Conservation (phyloP, 2,329 filamentous ascomycete species). For the Dryadomyces quercivorus region DNA sequence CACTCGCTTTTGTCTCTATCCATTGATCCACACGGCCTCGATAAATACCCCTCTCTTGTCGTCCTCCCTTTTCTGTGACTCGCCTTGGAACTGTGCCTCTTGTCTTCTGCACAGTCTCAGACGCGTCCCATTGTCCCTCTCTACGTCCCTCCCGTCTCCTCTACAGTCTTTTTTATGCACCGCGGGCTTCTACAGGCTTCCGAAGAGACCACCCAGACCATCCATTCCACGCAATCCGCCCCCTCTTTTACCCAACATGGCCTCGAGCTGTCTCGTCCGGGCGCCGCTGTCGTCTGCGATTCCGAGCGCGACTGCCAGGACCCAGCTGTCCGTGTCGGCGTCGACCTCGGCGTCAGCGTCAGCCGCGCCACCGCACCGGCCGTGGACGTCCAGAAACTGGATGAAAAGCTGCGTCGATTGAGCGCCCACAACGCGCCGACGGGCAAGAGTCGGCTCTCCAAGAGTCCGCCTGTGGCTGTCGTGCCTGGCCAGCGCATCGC, state of each 20-base stretch:
- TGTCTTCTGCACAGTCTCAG: slow-evolving; percentile 36
- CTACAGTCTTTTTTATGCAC: slow-evolving; percentile 47
- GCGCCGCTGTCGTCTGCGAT: slow-evolving; percentile 20
- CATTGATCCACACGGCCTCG: neutral
- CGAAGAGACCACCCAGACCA: slow-evolving; percentile 27
- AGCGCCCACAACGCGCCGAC: slow-evolving; percentile 19
- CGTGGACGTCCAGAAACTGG: slow-evolving; percentile 31
- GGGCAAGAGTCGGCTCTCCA: neutral
- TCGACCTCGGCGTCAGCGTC: slow-evolving; percentile 15
- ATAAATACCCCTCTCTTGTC: neutral
- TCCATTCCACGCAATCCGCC: slow-evolving; percentile 18
- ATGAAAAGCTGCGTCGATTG: slow-evolving; percentile 41
- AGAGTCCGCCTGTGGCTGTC: slow-evolving; percentile 16
- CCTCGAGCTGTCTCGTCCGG: slow-evolving; percentile 31
- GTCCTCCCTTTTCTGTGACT: neutral
- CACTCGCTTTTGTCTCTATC: neutral
- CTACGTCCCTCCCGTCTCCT: neutral
- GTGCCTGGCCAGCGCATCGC: slow-evolving; percentile 40
- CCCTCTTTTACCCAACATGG: slow-evolving; percentile 42
- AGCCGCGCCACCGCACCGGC: slow-evolving; percentile 8
- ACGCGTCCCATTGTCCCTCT: slow-evolving; percentile 13
- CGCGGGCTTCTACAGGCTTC: slow-evolving; percentile 38
- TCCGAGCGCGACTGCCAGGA: neutral
- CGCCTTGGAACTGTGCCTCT: slow-evolving; percentile 35
- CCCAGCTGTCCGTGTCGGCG: neutral